phyloP scores from a whole-genome alignment of 2,329 filamentous ascomycete genomes.

The Arthroderma uncinatum region DNA sequence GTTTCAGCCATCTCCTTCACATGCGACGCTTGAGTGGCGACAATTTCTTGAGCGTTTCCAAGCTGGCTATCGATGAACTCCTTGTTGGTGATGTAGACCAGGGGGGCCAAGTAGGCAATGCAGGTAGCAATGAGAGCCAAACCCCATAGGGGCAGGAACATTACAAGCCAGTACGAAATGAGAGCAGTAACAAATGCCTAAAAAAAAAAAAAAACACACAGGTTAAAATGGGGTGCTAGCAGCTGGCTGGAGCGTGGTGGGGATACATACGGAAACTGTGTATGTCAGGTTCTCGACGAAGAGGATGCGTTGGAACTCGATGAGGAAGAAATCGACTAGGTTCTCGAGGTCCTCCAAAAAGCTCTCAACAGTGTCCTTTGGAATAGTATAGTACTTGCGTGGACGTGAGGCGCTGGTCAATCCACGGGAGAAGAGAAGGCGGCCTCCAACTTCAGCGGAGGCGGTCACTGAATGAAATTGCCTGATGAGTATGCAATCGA shows the following conservation, averaged over 20 bases:
- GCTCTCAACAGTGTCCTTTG: constrained; percentile 52
- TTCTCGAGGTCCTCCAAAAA: constrained; percentile 52
- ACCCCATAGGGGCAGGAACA: constrained; percentile 55
- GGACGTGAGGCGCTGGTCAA: constrained; percentile 52
- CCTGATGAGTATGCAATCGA: not conserved
- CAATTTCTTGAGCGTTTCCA: constrained; percentile 42
- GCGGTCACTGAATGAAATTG: constrained; percentile 39
- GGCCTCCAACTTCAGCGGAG: constrained; percentile 46
- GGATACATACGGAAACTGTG: constrained; percentile 45
- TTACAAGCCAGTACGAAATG: constrained; percentile 53
- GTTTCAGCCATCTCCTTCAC: constrained; percentile 50
- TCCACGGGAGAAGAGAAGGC: constrained; percentile 46
- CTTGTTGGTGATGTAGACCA: constrained; percentile 55
- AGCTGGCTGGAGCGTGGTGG: not conserved
- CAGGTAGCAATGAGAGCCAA: constrained; percentile 47
- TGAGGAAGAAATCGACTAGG: constrained; percentile 57
- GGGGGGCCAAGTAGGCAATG: constrained; percentile 48
- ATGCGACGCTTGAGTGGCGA: constrained; percentile 49
- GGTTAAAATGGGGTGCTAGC: too few species aligned
- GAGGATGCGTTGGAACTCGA: constrained; percentile 55
- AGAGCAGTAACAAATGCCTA: constrained; percentile 51
- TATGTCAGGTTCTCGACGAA: constrained; percentile 55
- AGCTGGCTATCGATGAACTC: constrained; percentile 53
- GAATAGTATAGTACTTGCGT: constrained; percentile 54
- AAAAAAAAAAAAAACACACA: constrained; percentile 14